Conservation (phyloP, 768 basidiomycete genomes). For the Phlegmacium glaucopus region DNA sequence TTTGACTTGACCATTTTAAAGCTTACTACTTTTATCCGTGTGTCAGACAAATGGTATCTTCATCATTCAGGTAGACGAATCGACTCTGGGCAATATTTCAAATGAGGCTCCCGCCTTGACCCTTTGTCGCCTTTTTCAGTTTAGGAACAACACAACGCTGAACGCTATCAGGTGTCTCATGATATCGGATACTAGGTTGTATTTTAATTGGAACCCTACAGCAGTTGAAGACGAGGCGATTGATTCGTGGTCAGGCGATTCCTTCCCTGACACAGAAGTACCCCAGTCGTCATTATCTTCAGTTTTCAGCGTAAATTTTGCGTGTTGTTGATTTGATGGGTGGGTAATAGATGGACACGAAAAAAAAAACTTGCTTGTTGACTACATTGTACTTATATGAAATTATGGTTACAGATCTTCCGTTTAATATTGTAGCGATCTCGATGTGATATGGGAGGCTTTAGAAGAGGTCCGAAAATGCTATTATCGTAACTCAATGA, state of each 20-base stretch:
- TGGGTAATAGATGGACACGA: too few relatives aligned
- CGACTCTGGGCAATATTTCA: slow-evolving; percentile 4
- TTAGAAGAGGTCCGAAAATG: too few relatives aligned
- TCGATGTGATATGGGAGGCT: too few relatives aligned
- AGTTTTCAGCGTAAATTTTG: neutral
- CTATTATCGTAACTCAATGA: too few relatives aligned
- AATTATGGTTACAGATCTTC: too few relatives aligned
- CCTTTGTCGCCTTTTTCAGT: slow-evolving; percentile 27
- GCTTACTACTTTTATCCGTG: neutral
- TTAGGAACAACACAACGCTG: slow-evolving; percentile 27
- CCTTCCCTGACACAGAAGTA: neutral
- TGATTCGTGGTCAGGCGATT: neutral
- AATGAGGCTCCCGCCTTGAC: slow-evolving; percentile 12
- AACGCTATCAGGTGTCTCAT: slow-evolving; percentile 47
- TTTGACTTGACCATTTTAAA: neutral
- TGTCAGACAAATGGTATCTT: slow-evolving; percentile 28
- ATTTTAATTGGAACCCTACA: slow-evolving; percentile 39
- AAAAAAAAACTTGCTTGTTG: too few relatives aligned
- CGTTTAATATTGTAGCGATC: too few relatives aligned
- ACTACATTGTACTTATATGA: too few relatives aligned
- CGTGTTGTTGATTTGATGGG: too few relatives aligned
- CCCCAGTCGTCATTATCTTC: neutral
- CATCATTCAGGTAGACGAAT: slow-evolving; percentile 24
- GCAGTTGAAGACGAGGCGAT: neutral
- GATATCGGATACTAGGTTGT: slow-evolving; percentile 51